Percentiles rank a stretch among this genome's conserved stretches.
Conservation (phyloP, 345 rosid species). For the Euclidium syriacum region DNA sequence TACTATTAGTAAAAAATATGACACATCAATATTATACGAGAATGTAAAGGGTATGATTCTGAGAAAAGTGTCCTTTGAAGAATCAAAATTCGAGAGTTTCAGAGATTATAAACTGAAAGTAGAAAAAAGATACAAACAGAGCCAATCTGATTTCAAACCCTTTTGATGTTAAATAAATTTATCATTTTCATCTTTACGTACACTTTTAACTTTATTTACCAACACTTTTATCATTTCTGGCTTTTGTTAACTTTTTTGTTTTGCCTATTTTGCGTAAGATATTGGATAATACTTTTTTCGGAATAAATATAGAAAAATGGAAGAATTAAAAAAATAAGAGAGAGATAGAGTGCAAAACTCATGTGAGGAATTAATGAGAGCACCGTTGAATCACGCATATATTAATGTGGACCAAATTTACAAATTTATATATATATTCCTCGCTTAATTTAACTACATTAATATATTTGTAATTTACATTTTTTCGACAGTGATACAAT, state of each 20-base stretch:
- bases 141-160: slow-evolving; percentile 9
- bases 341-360: slow-evolving; percentile 26
- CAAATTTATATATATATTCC: not conserved
- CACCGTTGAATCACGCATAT: slow-evolving; percentile 32
- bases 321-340: not conserved
- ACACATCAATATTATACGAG: not conserved
- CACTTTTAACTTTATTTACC: slow-evolving; percentile 25
- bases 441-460: not conserved
- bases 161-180: slow-evolving; percentile 10
- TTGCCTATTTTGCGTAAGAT: slow-evolving; percentile 10
- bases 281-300: not conserved
- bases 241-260: not conserved
- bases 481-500: too few relatives aligned
- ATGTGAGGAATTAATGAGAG: slow-evolving; percentile 28
- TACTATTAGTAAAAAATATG: not conserved
- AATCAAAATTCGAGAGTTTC: slow-evolving; percentile 1
- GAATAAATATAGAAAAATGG: not conserved
- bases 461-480: too few relatives aligned
- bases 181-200: slow-evolving; percentile 3
- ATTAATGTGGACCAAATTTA: slow-evolving; percentile 15
- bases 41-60: not conserved
- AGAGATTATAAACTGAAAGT: slow-evolving; percentile 15
- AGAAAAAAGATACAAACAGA: slow-evolving; percentile 7
- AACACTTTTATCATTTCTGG: not conserved
- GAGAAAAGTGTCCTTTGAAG: slow-evolving; percentile 20